Evolutionary conservation across 2,329 filamentous ascomycete species (phyloP).

Genomic region (Cladosporium sp.): DNA sequence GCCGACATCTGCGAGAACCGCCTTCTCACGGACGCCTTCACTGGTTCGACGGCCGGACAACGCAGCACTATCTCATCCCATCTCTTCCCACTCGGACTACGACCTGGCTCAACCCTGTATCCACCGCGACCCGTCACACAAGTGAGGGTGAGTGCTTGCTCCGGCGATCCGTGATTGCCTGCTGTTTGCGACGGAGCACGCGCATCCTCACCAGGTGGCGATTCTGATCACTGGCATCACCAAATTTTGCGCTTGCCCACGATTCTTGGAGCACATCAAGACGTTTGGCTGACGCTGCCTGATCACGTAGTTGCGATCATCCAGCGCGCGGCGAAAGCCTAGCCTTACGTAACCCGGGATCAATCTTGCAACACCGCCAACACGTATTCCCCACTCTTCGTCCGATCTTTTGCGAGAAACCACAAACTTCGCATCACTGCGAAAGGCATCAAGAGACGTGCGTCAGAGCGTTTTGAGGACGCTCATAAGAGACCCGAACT

Average conservation of each 20-base stretch:
- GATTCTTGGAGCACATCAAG: conserved; percentile 3
- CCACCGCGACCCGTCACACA: conserved; percentile 4
- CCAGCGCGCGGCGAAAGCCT: conserved; percentile 11
- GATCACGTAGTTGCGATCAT: conserved; percentile 11
- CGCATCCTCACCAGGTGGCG: conserved; percentile 10
- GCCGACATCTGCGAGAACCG: conserved; percentile 26
- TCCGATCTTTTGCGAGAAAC: conserved; percentile 46
- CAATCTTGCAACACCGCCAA: conserved; percentile 21
- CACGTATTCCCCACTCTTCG: conserved; percentile 63
- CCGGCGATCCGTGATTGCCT: conserved; percentile 19
- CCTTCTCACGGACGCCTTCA: conserved; percentile 54
- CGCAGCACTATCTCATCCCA: conserved; percentile 13
- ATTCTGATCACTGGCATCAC: neutral
- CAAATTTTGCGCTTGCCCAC: neutral
- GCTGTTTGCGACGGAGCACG: conserved; percentile 2
- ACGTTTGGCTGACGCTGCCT: conserved; percentile 6
- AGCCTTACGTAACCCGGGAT: conserved; percentile 9
- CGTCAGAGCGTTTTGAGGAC: conserved; percentile 32
- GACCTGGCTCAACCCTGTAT: conserved; percentile 3
- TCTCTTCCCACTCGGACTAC: neutral
- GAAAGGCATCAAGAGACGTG: conserved; percentile 40
- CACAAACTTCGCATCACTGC: conserved; percentile 40
- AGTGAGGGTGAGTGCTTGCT: conserved; percentile 13
- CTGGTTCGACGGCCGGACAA: conserved; percentile 43
- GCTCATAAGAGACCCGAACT: conserved; percentile 17